Evolutionary conservation across 1,139 yeast species (phyloP).

Genomic region (Pichia sp.): DNA sequence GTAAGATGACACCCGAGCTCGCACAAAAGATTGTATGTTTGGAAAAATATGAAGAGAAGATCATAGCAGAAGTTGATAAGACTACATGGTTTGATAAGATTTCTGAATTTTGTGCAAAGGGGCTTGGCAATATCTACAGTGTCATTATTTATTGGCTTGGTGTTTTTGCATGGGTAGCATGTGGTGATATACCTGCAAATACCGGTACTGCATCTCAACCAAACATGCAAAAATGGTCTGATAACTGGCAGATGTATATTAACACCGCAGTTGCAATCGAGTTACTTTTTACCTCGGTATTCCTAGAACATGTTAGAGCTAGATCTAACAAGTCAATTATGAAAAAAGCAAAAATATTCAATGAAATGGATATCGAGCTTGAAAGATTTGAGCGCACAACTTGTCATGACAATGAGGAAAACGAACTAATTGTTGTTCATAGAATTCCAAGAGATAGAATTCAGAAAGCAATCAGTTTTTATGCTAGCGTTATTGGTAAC

Average conservation of each 20-base stretch:
- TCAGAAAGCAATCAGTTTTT: slow-evolving; percentile 26
- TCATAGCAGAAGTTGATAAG: neutral
- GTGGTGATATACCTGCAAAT: slow-evolving; percentile 26
- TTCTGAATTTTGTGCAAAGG: slow-evolving; percentile 19
- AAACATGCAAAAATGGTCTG: slow-evolving; percentile 22
- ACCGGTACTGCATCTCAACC: slow-evolving; percentile 11
- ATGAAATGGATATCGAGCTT: slow-evolving; percentile 25
- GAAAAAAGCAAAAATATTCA: slow-evolving; percentile 20
- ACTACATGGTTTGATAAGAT: slow-evolving; percentile 27
- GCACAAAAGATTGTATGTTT: too few relatives aligned
- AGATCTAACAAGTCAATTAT: slow-evolving; percentile 29
- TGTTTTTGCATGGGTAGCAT: slow-evolving; percentile 30
- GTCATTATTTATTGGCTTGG: slow-evolving; percentile 31
- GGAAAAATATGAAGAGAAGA: too few relatives aligned
- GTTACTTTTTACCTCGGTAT: slow-evolving; percentile 28
- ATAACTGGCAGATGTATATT: slow-evolving; percentile 34
- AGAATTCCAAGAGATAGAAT: slow-evolving; percentile 22
- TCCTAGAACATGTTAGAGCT: slow-evolving; percentile 31
- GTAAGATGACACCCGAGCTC: too few relatives aligned
- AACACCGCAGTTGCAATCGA: slow-evolving; percentile 34
- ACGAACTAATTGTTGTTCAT: slow-evolving; percentile 20
- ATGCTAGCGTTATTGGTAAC: slow-evolving; percentile 34
- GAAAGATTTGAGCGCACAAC: slow-evolving; percentile 23
- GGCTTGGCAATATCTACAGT: slow-evolving; percentile 28
- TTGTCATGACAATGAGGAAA: slow-evolving; percentile 21